These are phyloP conservation scores for Botrytis galanthina DNA, from an alignment of 2,329 filamentous ascomycete genomes.

Conservation along the genomic window DNA sequence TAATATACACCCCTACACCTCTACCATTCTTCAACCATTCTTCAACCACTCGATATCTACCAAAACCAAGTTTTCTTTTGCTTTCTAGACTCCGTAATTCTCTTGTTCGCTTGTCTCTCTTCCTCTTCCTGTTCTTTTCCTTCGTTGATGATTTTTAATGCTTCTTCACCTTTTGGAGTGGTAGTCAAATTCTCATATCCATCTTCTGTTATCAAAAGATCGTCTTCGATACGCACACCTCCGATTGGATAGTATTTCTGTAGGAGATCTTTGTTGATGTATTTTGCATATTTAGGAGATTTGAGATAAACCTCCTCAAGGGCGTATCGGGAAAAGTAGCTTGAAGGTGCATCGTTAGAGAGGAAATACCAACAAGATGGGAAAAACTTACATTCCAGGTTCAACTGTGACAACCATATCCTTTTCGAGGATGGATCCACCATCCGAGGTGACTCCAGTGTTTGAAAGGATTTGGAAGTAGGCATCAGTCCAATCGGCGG, in stretches of 20 bases:
- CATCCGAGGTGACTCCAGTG: slow-evolving; percentile 6
- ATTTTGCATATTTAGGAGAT: slow-evolving; percentile 56
- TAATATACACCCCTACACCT: neutral
- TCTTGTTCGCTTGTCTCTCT: slow-evolving; percentile 4
- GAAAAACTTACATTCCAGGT: slow-evolving; percentile 60
- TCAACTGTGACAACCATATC: slow-evolving; percentile 77
- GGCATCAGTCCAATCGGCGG: slow-evolving; percentile 22
- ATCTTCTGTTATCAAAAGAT: slow-evolving; percentile 73
- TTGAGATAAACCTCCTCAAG: slow-evolving; percentile 67
- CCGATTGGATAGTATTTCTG: slow-evolving; percentile 74
- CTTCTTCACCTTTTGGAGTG: slow-evolving; percentile 72
- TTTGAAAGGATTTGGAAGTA: slow-evolving; percentile 24
- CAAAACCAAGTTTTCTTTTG: slow-evolving; percentile 29
- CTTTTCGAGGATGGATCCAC: slow-evolving; percentile 46
- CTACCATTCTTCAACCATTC: neutral
- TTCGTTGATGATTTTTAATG: slow-evolving; percentile 58
- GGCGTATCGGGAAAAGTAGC: slow-evolving; percentile 74
- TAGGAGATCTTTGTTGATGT: slow-evolving; percentile 64
- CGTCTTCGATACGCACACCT: slow-evolving; percentile 90
- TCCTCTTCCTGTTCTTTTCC: slow-evolving; percentile 19
- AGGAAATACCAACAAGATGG: neutral
- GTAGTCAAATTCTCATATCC: slow-evolving; percentile 83
- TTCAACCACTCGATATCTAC: slow-evolving; percentile 18
- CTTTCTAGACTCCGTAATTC: slow-evolving; percentile 5
- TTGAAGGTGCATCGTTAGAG: slow-evolving; percentile 33